These are phyloP conservation scores for Geotrichum citri-aurantii DNA, from an alignment of 1,139 yeast species.

Conservation along the genomic window DNA sequence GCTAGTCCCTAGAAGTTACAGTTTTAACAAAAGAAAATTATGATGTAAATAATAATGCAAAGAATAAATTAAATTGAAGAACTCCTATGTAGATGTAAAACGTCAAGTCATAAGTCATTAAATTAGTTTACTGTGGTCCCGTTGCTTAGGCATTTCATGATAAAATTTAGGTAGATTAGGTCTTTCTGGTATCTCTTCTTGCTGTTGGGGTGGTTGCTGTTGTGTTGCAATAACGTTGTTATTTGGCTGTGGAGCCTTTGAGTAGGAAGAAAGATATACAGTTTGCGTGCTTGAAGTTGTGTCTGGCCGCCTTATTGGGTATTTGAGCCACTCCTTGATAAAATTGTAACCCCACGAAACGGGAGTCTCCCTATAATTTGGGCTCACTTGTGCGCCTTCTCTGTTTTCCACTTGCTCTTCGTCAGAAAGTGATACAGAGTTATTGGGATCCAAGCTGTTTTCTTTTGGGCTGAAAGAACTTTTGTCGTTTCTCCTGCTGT, in stretches of 20 bases:
- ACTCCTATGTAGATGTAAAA: background rate
- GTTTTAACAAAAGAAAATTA: background rate
- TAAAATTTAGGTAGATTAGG: background rate
- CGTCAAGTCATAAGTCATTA: background rate
- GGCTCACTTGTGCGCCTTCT: background rate
- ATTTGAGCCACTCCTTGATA: constrained; percentile 8
- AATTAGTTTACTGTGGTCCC: background rate
- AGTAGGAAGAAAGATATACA: background rate
- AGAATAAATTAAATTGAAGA: background rate
- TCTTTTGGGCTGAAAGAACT: background rate
- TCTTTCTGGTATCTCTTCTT: background rate
- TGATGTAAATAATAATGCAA: constrained; percentile 1
- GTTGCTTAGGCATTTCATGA: background rate
- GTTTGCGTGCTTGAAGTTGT: constrained; percentile 12
- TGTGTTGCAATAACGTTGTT: background rate
- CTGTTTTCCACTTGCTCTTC: background rate
- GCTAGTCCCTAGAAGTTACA: constrained; percentile 33
- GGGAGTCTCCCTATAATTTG: background rate
- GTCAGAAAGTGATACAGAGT: background rate
- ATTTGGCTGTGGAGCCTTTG: background rate
- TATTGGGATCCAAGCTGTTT: background rate
- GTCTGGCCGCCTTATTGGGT: constrained; percentile 13
- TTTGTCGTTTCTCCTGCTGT: background rate
- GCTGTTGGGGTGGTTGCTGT: background rate
- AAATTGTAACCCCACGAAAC: background rate